These are phyloP conservation scores for Barnettozyma pratensis DNA, from an alignment of 805 yeast genomes.

Conservation along the genomic window DNA sequence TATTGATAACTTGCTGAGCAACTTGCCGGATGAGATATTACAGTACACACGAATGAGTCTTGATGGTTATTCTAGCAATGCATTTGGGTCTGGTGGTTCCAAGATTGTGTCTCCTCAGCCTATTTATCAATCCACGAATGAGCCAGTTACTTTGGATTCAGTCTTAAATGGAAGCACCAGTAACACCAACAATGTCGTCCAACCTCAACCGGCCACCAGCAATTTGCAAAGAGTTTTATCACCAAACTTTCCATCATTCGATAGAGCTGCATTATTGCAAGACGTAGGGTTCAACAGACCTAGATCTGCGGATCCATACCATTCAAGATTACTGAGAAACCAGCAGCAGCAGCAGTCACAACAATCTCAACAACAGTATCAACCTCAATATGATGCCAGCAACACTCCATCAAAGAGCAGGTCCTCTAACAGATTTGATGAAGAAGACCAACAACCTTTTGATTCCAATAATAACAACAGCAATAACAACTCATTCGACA, in stretches of 20 bases:
- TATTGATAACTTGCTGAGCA: constrained; percentile 48
- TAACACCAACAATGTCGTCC: constrained; percentile 28
- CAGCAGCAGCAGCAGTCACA: constrained; percentile 5
- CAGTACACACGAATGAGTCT: constrained; percentile 43
- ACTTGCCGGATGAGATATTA: constrained; percentile 47
- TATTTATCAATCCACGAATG: constrained; percentile 24
- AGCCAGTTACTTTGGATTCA: constrained; percentile 35
- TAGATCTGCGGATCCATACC: constrained; percentile 37
- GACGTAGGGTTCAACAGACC: constrained; percentile 31
- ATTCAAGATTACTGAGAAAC: constrained; percentile 11
- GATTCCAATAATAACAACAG: constrained; percentile 10
- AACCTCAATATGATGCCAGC: constrained; percentile 6
- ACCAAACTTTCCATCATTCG: constrained; percentile 18
- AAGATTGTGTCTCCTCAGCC: constrained; percentile 19
- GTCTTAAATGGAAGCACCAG: constrained; percentile 26
- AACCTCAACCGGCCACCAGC: constrained; percentile 31
- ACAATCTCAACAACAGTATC: constrained; percentile 2
- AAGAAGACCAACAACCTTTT: constrained; percentile 4
- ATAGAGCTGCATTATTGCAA: constrained; percentile 16
- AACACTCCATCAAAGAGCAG: constrained; percentile 17
- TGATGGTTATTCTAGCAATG: constrained; percentile 27
- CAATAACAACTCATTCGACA: constrained; percentile 19
- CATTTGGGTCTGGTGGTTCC: neutral
- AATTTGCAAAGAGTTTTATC: constrained; percentile 29
- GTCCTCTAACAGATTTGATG: constrained; percentile 18